Conservation (phyloP, 306 rosid genomes). For the Parietaria judaica region DNA sequence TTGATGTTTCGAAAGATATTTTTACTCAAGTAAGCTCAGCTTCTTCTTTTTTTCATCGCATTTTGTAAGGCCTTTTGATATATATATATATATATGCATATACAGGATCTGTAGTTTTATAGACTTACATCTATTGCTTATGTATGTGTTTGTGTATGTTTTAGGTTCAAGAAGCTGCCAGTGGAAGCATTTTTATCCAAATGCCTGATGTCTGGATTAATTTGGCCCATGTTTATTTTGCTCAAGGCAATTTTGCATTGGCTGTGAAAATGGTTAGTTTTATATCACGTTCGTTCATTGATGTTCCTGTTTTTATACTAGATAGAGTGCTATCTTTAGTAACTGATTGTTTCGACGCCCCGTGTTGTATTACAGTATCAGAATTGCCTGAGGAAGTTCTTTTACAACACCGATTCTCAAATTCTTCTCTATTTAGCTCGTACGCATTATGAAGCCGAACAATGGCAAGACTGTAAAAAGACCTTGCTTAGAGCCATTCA, state of each 20-base stretch:
- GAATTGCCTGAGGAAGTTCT: slow-evolving; percentile 95
- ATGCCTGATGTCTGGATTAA: slow-evolving; percentile 99
- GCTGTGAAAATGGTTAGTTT: slow-evolving; percentile 88
- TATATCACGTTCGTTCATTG: not conserved
- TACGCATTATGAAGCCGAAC: slow-evolving; percentile 95
- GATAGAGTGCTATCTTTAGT: slow-evolving; percentile 8
- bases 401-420: slow-evolving; percentile 86
- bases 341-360: slow-evolving; percentile 24
- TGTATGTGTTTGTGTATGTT: slow-evolving; percentile 9
- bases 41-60: slow-evolving; percentile 8
- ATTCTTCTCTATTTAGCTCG: slow-evolving; percentile 94
- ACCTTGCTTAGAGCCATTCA: slow-evolving; percentile 88
- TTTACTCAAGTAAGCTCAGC: slow-evolving; percentile 51
- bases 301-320: slow-evolving; percentile 19
- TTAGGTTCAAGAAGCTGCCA: slow-evolving; percentile 99
- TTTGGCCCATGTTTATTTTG: slow-evolving; percentile 96
- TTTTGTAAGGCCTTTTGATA: no score
- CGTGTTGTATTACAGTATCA: slow-evolving; percentile 71
- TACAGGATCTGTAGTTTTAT: slow-evolving; percentile 16
- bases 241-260: slow-evolving; percentile 87
- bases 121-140: slow-evolving; percentile 16
- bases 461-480: slow-evolving; percentile 99
- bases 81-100: not conserved
- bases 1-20: slow-evolving; percentile 93
- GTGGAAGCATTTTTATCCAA: slow-evolving; percentile 97